Base-by-base conservation (phyloP, 164 flowering plant genomes). In the Brasenia schreberi region DNA sequence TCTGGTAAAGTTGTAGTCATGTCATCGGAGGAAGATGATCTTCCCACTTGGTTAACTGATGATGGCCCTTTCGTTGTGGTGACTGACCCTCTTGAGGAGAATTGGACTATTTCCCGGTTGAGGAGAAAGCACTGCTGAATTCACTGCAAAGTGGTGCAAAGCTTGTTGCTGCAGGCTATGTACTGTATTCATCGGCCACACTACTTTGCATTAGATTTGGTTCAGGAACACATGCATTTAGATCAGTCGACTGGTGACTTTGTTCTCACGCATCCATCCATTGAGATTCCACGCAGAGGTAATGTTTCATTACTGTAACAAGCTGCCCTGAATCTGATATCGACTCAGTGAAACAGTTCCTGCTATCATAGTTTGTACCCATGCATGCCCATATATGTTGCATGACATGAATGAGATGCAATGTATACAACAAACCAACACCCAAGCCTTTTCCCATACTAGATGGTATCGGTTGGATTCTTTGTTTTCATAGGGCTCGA, bases 11-110 rank as follows among this genome's bases (percentile, higher is more conserved):
- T 84, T 66, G 87, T 96, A 6, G 95, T 85, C 23, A 85, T 90
- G 92, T 97, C 98, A 67, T 94, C 96, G 42, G 98, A 94, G 78
- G 98, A 94, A 81, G 90, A 86, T 73, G 96, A 82, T 73, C 73
- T 75, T 66, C 97, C 97, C 5, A 74, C 85, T 73, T 89, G 96
- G 92, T 78, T 94, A 58, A 66, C 71, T 53, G 95, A 90, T 73
- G 81, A 87, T 76, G 96, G 96, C 19, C 93, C 91, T 56, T 94
- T 83, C 81, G 90, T 90, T 68, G 98, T 90, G 74, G 97, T 90
- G 52, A 80, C 86, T 45, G 98, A 94, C 77, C 97, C 96, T 69
- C 83, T 94, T 5, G 98, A 94, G 71, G 64, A 45, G 96, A 90
- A 69, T 71, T 87, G 39, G 98, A 86, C 78, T 81, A 87, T 75